These are phyloP conservation scores for Usnea hakonensis DNA, from an alignment of 495 filamentous ascomycete genomes.

Conservation along the genomic window DNA sequence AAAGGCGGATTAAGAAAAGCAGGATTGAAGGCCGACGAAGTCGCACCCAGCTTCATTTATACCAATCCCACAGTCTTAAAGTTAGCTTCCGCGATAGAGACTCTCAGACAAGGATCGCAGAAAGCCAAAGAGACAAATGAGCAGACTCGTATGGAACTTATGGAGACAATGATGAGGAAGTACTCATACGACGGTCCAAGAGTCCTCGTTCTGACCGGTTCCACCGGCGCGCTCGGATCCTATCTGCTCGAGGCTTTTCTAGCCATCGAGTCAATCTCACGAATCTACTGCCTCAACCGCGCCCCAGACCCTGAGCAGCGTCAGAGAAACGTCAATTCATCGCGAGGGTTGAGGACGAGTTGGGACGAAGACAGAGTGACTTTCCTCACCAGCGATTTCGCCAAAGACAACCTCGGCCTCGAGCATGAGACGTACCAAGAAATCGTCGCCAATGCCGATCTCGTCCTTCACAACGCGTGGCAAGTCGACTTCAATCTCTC, in stretches of 20 bases:
- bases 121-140: neutral
- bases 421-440: conserved; percentile 17
- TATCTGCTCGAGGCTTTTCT: conserved; percentile 45
- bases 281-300: conserved; percentile 52
- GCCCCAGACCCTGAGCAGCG: neutral
- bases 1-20: neutral
- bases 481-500: conserved; percentile 33
- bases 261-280: conserved; percentile 32
- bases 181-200: neutral
- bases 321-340: neutral
- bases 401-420: conserved; percentile 25
- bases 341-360: neutral
- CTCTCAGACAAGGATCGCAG: neutral
- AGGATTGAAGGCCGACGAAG: neutral
- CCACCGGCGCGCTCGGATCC: conserved; percentile 36
- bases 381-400: conserved; percentile 22
- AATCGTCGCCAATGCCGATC: conserved; percentile 1
- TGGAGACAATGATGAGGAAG: conserved; percentile 1
- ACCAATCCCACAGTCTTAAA: neutral
- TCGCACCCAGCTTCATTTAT: neutral
- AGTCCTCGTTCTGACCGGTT: neutral
- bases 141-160: neutral
- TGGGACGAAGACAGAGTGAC: conserved; percentile 9
- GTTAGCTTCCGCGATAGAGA: neutral
- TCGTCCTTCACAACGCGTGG: conserved; percentile 30